phyloP scores from a whole-genome alignment of 1,284 basidiomycete genomes.

The Pterulicium gracile region DNA sequence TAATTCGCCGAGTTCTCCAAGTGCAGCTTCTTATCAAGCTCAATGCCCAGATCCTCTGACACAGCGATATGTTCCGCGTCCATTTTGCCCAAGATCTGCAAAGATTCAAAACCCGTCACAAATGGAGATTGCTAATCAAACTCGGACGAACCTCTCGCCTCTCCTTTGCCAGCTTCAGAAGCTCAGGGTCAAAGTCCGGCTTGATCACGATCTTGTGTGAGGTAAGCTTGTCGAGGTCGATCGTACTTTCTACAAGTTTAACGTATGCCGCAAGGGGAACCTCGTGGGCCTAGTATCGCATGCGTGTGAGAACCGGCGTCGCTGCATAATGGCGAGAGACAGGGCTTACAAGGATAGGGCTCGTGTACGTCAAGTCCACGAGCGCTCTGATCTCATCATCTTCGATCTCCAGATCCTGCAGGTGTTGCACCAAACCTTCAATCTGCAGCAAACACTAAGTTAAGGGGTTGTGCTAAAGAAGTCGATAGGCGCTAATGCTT shows the following conservation, averaged over 20 bases:
- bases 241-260: slow-evolving; percentile 93
- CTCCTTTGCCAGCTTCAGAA: slow-evolving; percentile 63
- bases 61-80: slow-evolving; percentile 76
- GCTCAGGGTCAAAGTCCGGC: slow-evolving; percentile 76
- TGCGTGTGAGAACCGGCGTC: no score
- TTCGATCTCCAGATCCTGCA: background rate
- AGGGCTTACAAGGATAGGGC: background rate
- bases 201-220: slow-evolving; percentile 89
- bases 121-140: no score
- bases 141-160: slow-evolving; percentile 41
- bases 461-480: background rate
- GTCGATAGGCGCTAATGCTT: slow-evolving; percentile 26
- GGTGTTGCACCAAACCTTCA: background rate
- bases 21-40: slow-evolving; percentile 93
- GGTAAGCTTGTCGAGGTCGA: slow-evolving; percentile 83
- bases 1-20: slow-evolving; percentile 88
- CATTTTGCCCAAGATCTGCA: slow-evolving; percentile 64
- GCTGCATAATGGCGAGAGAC: slow-evolving; percentile 14
- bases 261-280: slow-evolving; percentile 66
- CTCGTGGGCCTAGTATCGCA: slow-evolving; percentile 43
- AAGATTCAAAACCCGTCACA: no score
- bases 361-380: background rate
- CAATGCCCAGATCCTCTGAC: slow-evolving; percentile 71
- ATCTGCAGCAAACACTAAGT: slow-evolving; percentile 1
- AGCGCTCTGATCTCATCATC: slow-evolving; percentile 2